Evolutionary conservation across 768 basidiomycete genomes (phyloP), one percentile per base, ranked within the genome.

Genomic region (Phaeolepiota aurea): DNA sequence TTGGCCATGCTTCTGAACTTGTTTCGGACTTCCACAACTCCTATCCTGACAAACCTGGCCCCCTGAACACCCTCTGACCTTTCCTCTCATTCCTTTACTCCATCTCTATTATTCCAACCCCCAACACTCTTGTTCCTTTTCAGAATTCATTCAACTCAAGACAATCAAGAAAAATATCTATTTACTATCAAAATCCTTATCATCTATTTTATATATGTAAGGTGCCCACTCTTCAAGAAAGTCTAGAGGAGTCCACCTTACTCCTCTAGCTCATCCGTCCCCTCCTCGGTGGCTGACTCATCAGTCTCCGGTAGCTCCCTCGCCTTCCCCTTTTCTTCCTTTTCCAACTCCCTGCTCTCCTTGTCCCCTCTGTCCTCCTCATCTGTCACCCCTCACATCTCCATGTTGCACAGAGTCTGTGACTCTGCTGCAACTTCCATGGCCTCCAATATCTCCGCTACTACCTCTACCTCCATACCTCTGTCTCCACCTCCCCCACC

Each of bases 11-110:
- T 5, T 11, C 20, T 11, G 37, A 38, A 38, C 11, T 22, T 10
- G 20, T 38, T 22, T 11, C 10, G 15, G 37, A 38, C 20, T 38
- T 38, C 37, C 37, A 38, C 15, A 12, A 5, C 20, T 20, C 10
- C 5, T 38, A 38, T 15, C 37, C 20, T 11, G 21, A 38, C 37
- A 38, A 38, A 21, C 15, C 37, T 20, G 37, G 20, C 21, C 37
- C 37, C 9, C 19, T 38, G 18, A 28, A 28, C 25, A n/a, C 25
- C 25, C 25, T 28, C 25, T 28, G n/a, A n/a, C 25, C 28, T 31
- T 14, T 10, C 14, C 14, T 31, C 28, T 31, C 28, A 10, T 31
- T 14, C 9, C 14, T 10, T n/a, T n/a, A n/a, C n/a, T n/a, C n/a
- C n/a, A n/a, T n/a, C n/a, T n/a, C n/a, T n/a, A n/a, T n/a, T n/a